phyloP scores from a whole-genome alignment of 768 basidiomycete genomes.

The Arthromyces matolae region DNA sequence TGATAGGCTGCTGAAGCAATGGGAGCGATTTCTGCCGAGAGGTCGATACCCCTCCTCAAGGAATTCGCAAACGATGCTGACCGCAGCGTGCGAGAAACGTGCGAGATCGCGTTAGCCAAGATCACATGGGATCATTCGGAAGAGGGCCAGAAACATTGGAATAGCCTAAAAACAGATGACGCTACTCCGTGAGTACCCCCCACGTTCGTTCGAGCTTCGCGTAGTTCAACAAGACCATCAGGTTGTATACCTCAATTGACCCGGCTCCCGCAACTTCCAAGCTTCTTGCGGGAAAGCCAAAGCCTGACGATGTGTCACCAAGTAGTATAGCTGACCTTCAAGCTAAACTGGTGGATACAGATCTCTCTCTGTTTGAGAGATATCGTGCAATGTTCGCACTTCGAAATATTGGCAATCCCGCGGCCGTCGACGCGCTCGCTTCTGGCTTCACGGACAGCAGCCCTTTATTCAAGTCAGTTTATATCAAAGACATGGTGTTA shows the following conservation, averaged over 20 bases:
- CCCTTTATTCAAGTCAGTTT: conserved; percentile 84
- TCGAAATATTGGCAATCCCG: conserved; percentile 83
- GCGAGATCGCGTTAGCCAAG: conserved; percentile 94
- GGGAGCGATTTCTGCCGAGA: conserved; percentile 79
- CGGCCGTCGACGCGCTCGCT: conserved; percentile 87
- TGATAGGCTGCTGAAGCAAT: conserved; percentile 96
- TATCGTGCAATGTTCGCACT: conserved; percentile 99
- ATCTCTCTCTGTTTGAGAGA: conserved; percentile 79
- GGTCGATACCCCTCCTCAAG: conserved; percentile 64
- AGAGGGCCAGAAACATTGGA: conserved; percentile 53
- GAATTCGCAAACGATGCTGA: conserved; percentile 71
- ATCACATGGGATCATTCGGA: conserved; percentile 88
- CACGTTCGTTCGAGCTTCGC: too few species aligned
- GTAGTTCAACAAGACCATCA: conserved; percentile 24
- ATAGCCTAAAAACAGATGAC: conserved; percentile 26
- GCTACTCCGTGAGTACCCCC: conserved; percentile 33
- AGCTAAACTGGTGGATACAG: conserved; percentile 58
- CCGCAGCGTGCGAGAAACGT: conserved; percentile 85
- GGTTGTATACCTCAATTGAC: conserved; percentile 80
- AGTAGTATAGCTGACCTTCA: conserved; percentile 52
- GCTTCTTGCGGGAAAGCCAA: conserved; percentile 52
- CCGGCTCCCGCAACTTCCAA: conserved; percentile 80
- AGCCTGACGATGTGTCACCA: conserved; percentile 46
- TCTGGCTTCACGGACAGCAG: conserved; percentile 87
- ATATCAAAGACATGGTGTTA: background rate